These are phyloP conservation scores for Linanthus parryae DNA, from an alignment of 148 eudicot species.

Conservation along the genomic window DNA sequence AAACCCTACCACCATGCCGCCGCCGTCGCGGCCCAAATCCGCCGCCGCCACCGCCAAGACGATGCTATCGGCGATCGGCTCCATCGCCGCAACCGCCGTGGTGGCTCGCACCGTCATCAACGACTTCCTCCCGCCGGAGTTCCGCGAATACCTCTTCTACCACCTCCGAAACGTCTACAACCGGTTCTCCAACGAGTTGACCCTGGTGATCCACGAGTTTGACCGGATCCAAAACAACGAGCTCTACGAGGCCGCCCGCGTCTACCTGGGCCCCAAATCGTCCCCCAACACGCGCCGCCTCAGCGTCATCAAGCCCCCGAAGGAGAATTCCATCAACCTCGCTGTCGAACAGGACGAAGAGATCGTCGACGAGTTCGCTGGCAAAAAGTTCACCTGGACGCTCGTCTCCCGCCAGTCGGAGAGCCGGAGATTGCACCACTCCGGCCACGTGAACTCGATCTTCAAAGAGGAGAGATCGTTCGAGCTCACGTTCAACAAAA, in stretches of 20 bases:
- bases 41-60: slow-evolving; percentile 15
- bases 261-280: slow-evolving; percentile 11
- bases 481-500: slow-evolving; percentile 18
- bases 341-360: slow-evolving; percentile 19
- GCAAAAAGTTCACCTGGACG: slow-evolving; percentile 18
- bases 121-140: slow-evolving; percentile 12
- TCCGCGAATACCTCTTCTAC: neutral
- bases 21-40: too few species aligned
- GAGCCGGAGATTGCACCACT: too few species aligned
- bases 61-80: too few species aligned
- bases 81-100: slow-evolving; percentile 22
- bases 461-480: slow-evolving; percentile 10
- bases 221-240: slow-evolving; percentile 17
- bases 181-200: slow-evolving; percentile 15
- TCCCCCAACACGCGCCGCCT: slow-evolving; percentile 8
- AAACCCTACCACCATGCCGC: too few species aligned
- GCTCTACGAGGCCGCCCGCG: slow-evolving; percentile 14
- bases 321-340: slow-evolving; percentile 9
- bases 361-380: slow-evolving; percentile 12
- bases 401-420: too few species aligned
- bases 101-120: slow-evolving; percentile 22
- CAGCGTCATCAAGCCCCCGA: slow-evolving; percentile 6
- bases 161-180: neutral
- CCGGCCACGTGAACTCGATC: neutral
- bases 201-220: slow-evolving; percentile 15